Base-by-base conservation (phyloP, 2,329 filamentous ascomycete genomes). In the Colletotrichum orchidophilum region DNA sequence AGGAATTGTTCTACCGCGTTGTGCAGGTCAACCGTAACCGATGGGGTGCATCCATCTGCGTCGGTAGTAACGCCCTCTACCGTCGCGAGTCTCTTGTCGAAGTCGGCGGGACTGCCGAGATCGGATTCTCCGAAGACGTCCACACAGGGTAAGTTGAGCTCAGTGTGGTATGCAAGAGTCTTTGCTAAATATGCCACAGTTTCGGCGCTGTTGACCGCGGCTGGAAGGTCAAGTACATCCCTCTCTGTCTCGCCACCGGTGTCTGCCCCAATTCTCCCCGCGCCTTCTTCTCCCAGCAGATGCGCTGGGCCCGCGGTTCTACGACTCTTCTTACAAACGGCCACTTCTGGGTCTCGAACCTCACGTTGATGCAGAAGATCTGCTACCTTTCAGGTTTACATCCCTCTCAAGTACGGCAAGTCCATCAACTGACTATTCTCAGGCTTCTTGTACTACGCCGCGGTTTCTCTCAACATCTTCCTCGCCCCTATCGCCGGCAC, bases 71-170 rank as follows among this genome's bases (percentile, higher is more conserved):
- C 71, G 82, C 82, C 0, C 75, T 84, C 39, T 84, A 83, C 65
- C 77, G 82, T 2, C 77, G 82, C 11, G 80, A 76, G 6, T 80
- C 82, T 2, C 77, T 84, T 2, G 81, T 76, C 24, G 81, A 82
- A 27, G 81, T 83, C 3, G 81, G 82, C 1, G 82, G 82, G 9
- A 83, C 82, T 1, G 81, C 81, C 1, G 81, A 83, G 72, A 83
- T 83, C 74, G 82, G 81, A 1, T 83, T 82, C 73, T 83, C 81
- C 7, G 82, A 84, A 76, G 82, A 84, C 70, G 81, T 83, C n/a
- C 81, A 84, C 71, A 83, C 82, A 9, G 82, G 82, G 78, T 79
- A 60, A 72, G 78, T 74, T 24, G 42, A 5, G 8, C 60, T 18
- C 8, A 6, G 15, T n/a, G 53, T 3, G 11, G 11, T 13, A 13